phyloP scores from a whole-genome alignment of 495 filamentous ascomycete genomes.

The Pseudomonodictys pantanalensis region DNA sequence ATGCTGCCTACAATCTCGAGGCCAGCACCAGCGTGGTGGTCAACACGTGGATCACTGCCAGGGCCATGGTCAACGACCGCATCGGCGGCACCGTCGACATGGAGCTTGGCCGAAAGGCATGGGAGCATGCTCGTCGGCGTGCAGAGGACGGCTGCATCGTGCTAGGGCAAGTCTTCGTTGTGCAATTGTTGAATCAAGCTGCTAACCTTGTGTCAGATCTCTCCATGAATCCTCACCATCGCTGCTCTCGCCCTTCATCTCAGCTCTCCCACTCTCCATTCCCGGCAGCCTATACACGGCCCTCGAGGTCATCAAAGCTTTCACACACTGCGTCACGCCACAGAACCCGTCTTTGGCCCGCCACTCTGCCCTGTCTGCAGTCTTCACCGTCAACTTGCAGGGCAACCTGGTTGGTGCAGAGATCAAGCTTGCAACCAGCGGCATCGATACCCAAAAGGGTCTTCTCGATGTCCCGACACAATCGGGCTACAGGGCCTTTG shows the following conservation, averaged over 20 bases:
- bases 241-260: conserved; percentile 74
- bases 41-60: conserved; percentile 87
- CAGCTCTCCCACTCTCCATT: conserved; percentile 71
- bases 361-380: conserved; percentile 75
- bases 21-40: conserved; percentile 90
- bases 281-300: conserved; percentile 72
- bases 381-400: conserved; percentile 74
- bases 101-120: conserved; percentile 75
- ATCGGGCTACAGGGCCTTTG: conserved; percentile 86
- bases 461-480: conserved; percentile 77
- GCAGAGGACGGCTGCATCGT: conserved; percentile 95
- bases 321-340: conserved; percentile 81
- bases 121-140: conserved; percentile 93
- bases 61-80: conserved; percentile 62
- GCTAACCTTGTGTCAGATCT: conserved; percentile 56
- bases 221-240: conserved; percentile 87
- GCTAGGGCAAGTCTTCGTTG: conserved; percentile 60
- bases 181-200: not conserved
- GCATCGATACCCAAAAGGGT: conserved; percentile 79
- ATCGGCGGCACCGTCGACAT: conserved; percentile 75
- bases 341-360: conserved; percentile 81
- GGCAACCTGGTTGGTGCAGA: conserved; percentile 74
- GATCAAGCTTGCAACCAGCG: conserved; percentile 77
- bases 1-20: conserved; percentile 78
- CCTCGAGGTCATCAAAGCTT: conserved; percentile 75